Percentiles rank a stretch among this genome's conserved stretches.
Conservation (phyloP, 2,329 filamentous ascomycete species). For the Phyllosticta paracitricarpa region DNA sequence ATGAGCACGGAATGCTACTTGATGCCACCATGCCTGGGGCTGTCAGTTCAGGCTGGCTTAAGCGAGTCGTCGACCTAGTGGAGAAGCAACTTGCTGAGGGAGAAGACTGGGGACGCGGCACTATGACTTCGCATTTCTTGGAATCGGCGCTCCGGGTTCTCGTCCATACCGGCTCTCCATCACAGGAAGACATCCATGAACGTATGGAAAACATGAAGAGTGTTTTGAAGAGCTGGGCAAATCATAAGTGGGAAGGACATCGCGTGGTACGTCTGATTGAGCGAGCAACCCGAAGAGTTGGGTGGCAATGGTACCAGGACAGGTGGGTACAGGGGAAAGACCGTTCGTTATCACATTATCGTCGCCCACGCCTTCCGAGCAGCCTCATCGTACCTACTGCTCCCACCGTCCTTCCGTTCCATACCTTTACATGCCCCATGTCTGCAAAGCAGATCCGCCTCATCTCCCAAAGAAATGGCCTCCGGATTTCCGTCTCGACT, state of each 20-base stretch:
- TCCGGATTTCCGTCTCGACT: conserved; percentile 86
- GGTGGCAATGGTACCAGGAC: conserved; percentile 83
- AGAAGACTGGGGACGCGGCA: conserved; percentile 71
- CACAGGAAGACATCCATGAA: conserved; percentile 23
- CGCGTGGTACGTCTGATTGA: conserved; percentile 75
- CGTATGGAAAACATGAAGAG: conserved; percentile 27
- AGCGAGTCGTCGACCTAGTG: conserved; percentile 84
- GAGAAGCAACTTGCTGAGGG: conserved; percentile 79
- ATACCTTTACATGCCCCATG: conserved; percentile 92
- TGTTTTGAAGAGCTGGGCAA: conserved; percentile 48
- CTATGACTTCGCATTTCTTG: conserved; percentile 41
- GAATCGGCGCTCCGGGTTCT: conserved; percentile 38
- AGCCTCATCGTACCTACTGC: conserved; percentile 71
- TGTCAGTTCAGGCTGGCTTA: conserved; percentile 68
- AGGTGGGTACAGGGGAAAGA: conserved; percentile 55
- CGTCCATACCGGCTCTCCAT: conserved; percentile 23
- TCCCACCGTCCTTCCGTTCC: conserved; percentile 90
- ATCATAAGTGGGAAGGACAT: conserved; percentile 78
- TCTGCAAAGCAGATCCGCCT: conserved; percentile 83
- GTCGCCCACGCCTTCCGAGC: conserved; percentile 61
- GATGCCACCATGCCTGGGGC: conserved; percentile 56
- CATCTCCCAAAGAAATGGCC: conserved; percentile 90
- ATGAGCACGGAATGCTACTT: conserved; percentile 69
- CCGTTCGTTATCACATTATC: conserved; percentile 51
- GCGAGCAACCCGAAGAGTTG: conserved; percentile 65